Percentiles rank a stretch among this genome's conserved stretches.
These are phyloP conservation scores for Epichloe coenophiala DNA, from an alignment of 2,329 filamentous ascomycete genomes.

Conservation along the genomic window DNA sequence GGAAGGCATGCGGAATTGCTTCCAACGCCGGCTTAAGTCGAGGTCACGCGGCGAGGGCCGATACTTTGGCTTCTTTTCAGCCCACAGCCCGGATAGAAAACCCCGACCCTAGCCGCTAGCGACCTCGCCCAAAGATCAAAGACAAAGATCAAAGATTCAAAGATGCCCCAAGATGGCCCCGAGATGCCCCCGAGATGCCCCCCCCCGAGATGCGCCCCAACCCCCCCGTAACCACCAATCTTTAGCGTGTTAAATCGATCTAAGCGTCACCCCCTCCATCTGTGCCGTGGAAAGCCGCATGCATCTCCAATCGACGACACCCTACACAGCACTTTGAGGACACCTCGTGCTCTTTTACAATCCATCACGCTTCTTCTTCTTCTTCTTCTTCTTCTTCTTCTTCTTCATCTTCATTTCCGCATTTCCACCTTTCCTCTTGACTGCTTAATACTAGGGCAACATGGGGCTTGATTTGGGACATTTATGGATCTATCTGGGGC, in stretches of 20 bases:
- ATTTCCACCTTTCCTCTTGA: background rate
- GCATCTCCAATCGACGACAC: conserved; percentile 6
- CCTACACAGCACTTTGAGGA: background rate
- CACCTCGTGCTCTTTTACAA: background rate
- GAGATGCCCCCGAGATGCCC: background rate
- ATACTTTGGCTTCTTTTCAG: too few species aligned
- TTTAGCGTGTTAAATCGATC: conserved; percentile 8
- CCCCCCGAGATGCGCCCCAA: background rate
- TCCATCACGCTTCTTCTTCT: background rate
- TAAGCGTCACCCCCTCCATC: conserved; percentile 2
- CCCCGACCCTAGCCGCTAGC: too few species aligned
- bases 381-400: background rate
- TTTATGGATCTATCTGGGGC: conserved; percentile 26
- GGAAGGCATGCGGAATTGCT: conserved; percentile 7
- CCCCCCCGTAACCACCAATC: conserved; percentile 3
- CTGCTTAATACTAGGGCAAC: background rate
- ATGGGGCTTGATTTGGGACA: conserved; percentile 21
- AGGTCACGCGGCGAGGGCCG: background rate
- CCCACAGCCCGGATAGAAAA: too few species aligned
- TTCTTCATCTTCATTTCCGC: background rate
- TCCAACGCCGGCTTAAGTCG: conserved; percentile 2
- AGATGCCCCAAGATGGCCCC: background rate
- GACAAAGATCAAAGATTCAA: background rate
- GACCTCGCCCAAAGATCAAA: too few species aligned
- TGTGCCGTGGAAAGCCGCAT: conserved; percentile 9